A percentile compares a stretch with the other conserved stretches of the same genome.
Evolutionary conservation across 805 yeast species (phyloP).

Genomic region (Priceomyces melissophilus): DNA sequence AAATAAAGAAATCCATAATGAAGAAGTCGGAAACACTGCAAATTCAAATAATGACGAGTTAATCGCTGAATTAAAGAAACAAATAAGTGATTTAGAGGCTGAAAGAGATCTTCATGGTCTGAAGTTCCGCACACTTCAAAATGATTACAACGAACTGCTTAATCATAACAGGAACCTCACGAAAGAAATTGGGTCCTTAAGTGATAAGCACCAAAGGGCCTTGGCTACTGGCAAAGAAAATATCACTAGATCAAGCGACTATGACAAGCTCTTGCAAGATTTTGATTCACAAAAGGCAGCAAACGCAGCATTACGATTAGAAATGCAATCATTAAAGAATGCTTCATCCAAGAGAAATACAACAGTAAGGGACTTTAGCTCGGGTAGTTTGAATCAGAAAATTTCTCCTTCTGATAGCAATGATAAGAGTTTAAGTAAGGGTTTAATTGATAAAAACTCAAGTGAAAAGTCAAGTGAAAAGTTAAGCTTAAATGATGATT

Average conservation of each 20-base stretch:
- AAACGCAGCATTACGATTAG: conserved; percentile 34
- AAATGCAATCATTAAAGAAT: conserved; percentile 35
- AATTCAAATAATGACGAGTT: conserved; percentile 43
- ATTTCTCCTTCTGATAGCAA: too few relatives aligned
- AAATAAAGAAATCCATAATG: neutral
- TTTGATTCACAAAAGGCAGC: conserved; percentile 26
- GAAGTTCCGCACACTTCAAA: conserved; percentile 18
- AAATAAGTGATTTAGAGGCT: conserved; percentile 13
- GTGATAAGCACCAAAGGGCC: conserved; percentile 11
- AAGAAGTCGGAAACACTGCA: neutral
- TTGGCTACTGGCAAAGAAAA: conserved; percentile 1
- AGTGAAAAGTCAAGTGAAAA: neutral
- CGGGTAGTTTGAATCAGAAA: conserved; percentile 1
- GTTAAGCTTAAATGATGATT: neutral
- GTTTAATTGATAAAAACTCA: too few relatives aligned
- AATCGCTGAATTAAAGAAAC: conserved; percentile 27
- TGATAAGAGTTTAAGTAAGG: too few relatives aligned
- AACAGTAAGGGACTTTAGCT: conserved; percentile 1
- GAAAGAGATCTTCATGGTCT: conserved; percentile 12
- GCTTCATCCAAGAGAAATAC: conserved; percentile 7
- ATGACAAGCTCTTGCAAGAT: conserved; percentile 16
- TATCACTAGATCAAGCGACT: neutral
- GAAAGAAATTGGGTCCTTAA: conserved; percentile 17
- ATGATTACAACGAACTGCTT: conserved; percentile 18
- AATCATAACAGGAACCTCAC: conserved; percentile 18